phyloP scores from a whole-genome alignment of 164 flowering plant species.

The Warburgia ugandensis region DNA sequence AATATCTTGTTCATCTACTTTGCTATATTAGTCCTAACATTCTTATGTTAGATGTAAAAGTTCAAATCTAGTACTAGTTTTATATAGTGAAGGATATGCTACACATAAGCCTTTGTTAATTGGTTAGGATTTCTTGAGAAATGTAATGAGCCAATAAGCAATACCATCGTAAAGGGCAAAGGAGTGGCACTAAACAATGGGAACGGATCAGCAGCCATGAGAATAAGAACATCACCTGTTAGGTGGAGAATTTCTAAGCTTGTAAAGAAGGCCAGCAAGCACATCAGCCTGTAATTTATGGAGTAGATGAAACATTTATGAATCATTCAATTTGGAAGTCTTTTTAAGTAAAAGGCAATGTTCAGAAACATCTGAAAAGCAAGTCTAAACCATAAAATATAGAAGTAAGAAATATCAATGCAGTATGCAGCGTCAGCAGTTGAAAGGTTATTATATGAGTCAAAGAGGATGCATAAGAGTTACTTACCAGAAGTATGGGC shows the following conservation, averaged over 20 bases:
- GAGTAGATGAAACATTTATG: neutral
- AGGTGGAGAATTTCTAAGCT: constrained; percentile 63
- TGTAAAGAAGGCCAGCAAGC: constrained; percentile 64
- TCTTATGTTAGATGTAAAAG: too few species aligned
- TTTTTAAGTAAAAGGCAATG: neutral
- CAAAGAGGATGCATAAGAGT: too few species aligned
- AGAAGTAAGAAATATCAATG: neutral
- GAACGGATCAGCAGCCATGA: neutral
- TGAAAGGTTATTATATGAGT: neutral
- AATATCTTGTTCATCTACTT: too few species aligned
- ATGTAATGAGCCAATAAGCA: neutral
- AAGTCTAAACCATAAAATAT: neutral
- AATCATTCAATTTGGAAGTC: neutral
- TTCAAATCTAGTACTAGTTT: too few species aligned
- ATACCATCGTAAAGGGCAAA: neutral
- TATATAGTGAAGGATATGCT: too few species aligned
- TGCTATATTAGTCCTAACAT: too few species aligned
- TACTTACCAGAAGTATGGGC: too few species aligned
- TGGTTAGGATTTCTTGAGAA: neutral
- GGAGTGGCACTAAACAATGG: neutral
- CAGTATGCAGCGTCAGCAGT: neutral
- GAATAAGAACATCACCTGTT: constrained; percentile 37
- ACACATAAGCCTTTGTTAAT: neutral
- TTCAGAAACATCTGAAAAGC: neutral
- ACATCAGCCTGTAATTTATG: constrained; percentile 74